Percentiles rank a stretch among this genome's conserved stretches.
These are phyloP conservation scores for Ustilaginoidea virens DNA, from an alignment of 2,329 filamentous ascomycete species.

Conservation along the genomic window DNA sequence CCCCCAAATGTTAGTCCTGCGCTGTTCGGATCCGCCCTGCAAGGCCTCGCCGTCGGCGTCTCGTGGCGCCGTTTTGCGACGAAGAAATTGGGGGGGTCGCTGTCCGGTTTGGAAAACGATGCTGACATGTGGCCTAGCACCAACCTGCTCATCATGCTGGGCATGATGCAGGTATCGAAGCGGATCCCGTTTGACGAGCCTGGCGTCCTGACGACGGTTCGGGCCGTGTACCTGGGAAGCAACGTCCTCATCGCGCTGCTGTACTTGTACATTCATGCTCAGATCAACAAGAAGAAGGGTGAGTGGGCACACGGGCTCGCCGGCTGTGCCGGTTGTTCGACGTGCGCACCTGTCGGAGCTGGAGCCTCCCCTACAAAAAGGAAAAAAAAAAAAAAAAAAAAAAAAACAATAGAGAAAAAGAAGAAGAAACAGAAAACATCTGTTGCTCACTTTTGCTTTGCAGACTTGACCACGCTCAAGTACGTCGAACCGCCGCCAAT, in stretches of 20 bases:
- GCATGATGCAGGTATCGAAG: slow-evolving; percentile 98
- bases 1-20: slow-evolving; percentile 43
- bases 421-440: too few relatives aligned
- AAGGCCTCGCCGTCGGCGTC: slow-evolving; percentile 1
- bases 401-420: too few relatives aligned
- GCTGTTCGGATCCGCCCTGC: neutral
- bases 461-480: slow-evolving; percentile 94
- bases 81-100: neutral
- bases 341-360: too few relatives aligned
- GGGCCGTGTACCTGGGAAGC: slow-evolving; percentile 39
- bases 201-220: slow-evolving; percentile 38
- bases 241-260: slow-evolving; percentile 72
- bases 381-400: too few relatives aligned
- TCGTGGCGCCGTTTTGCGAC: neutral
- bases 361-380: too few relatives aligned
- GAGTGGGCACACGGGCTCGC: slow-evolving; percentile 21
- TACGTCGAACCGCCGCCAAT: slow-evolving; percentile 93
- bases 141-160: slow-evolving; percentile 87
- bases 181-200: slow-evolving; percentile 87
- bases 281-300: slow-evolving; percentile 98
- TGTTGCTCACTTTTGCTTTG: neutral
- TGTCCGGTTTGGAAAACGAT: slow-evolving; percentile 2
- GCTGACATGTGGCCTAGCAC: slow-evolving; percentile 37
- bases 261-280: slow-evolving; percentile 70
- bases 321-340: neutral